phyloP scores from a whole-genome alignment of 2,329 filamentous ascomycete genomes.

The Xylaria sp. region DNA sequence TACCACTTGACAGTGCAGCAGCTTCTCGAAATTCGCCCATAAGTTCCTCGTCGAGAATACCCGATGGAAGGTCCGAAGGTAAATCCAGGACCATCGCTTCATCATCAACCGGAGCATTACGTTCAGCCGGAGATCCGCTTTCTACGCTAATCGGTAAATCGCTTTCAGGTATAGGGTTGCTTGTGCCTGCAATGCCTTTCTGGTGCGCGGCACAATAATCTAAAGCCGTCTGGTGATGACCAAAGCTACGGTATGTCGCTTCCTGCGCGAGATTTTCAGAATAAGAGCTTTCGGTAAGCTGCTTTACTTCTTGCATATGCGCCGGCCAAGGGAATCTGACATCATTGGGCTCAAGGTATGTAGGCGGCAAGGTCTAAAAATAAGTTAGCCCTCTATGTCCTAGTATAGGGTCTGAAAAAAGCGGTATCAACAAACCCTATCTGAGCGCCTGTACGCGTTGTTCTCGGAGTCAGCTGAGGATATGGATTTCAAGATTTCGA shows the following conservation, averaged over 20 bases:
- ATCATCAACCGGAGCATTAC: conserved; percentile 40
- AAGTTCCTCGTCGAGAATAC: conserved; percentile 45
- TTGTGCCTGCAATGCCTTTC: conserved; percentile 66
- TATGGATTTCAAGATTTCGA: conserved; percentile 85
- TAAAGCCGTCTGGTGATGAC: conserved; percentile 66
- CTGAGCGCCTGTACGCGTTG: conserved; percentile 69
- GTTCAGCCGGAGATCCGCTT: conserved; percentile 46
- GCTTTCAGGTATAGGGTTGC: conserved; percentile 73
- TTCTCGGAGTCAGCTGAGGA: conserved; percentile 81
- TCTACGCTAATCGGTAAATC: conserved; percentile 56
- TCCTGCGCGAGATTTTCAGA: conserved; percentile 74
- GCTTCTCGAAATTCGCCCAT: conserved; percentile 41
- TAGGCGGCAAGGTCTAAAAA: conserved; percentile 45
- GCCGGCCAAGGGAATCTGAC: conserved; percentile 60
- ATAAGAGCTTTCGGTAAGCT: conserved; percentile 50
- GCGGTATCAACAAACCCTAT: conserved; percentile 61
- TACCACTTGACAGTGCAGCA: conserved; percentile 35
- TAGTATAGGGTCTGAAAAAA: background rate
- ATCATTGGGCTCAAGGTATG: conserved; percentile 58
- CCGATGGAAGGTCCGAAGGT: conserved; percentile 41
- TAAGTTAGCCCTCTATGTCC: conserved; percentile 33
- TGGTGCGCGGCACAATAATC: conserved; percentile 80
- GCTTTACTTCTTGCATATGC: conserved; percentile 48
- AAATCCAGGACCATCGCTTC: conserved; percentile 47
- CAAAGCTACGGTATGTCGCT: conserved; percentile 84